Conservation (phyloP, 2,329 filamentous ascomycete species). For the Hymenoscyphus fructigenus region DNA sequence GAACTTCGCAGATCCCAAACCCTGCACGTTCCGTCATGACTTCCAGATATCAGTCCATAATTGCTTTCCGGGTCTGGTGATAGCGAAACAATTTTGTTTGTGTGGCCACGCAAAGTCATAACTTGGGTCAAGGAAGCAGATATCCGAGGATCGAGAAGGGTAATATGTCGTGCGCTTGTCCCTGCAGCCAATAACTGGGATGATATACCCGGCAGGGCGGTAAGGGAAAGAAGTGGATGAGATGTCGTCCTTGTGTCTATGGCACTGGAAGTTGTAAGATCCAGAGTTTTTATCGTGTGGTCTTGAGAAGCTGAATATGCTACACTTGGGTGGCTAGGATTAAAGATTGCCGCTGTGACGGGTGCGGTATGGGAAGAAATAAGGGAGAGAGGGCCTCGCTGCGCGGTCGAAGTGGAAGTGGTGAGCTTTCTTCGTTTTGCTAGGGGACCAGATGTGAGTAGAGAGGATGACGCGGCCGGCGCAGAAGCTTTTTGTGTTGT, state of each 20-base stretch:
- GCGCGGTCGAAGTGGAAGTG: conserved; percentile 51
- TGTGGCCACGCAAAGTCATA: conserved; percentile 89
- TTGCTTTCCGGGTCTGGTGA: conserved; percentile 57
- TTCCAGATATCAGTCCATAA: conserved; percentile 84
- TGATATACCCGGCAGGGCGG: conserved; percentile 64
- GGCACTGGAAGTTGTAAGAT: conserved; percentile 75
- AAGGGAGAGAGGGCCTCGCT: conserved; percentile 76
- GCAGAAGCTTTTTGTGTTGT: conserved; percentile 74
- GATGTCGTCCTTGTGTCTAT: conserved; percentile 83
- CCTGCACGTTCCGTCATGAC: conserved; percentile 86
- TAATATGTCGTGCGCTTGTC: conserved; percentile 82
- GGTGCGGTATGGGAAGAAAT: conserved; percentile 68
- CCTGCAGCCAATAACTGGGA: conserved; percentile 63
- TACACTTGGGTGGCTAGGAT: conserved; percentile 79
- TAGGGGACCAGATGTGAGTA: conserved; percentile 65
- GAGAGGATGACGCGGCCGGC: conserved; percentile 67
- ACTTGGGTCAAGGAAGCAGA: conserved; percentile 74
- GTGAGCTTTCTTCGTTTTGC: conserved; percentile 75
- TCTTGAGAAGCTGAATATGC: conserved; percentile 91
- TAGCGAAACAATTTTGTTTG: conserved; percentile 64
- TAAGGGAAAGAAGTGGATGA: conserved; percentile 77
- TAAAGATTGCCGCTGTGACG: conserved; percentile 80
- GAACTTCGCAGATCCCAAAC: conserved; percentile 89
- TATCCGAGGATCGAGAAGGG: conserved; percentile 85
- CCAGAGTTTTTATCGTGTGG: conserved; percentile 86